Evolutionary conservation across 192 early-diverging fungal species (phyloP).

Genomic region (Rhizoclosmatium globosum): DNA sequence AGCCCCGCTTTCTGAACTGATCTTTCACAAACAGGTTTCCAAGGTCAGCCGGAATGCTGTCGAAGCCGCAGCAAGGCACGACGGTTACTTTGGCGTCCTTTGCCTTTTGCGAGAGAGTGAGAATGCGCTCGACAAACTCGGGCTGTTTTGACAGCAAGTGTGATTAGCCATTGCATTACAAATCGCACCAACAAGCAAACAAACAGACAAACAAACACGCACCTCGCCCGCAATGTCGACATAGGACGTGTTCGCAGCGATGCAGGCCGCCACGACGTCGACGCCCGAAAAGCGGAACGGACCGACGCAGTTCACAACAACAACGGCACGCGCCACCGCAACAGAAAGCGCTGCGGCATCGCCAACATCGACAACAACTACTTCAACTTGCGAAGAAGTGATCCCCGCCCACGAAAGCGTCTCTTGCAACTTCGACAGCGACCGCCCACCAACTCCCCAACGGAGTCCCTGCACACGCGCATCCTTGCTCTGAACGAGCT

Average conservation of each 20-base stretch:
- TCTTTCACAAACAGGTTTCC: constrained; percentile 68
- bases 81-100: constrained; percentile 57
- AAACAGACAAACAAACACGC: neutral
- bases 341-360: constrained; percentile 13
- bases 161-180: constrained; percentile 45
- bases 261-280: constrained; percentile 68
- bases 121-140: constrained; percentile 70
- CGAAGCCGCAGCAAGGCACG: constrained; percentile 72
- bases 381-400: constrained; percentile 19
- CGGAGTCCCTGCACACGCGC: constrained; percentile 25
- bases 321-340: constrained; percentile 12
- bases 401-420: neutral
- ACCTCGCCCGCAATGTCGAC: constrained; percentile 63
- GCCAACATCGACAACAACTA: constrained; percentile 58
- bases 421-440: constrained; percentile 46
- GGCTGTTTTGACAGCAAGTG: constrained; percentile 21
- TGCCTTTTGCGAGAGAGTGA: constrained; percentile 61
- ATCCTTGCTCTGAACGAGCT: constrained; percentile 28
- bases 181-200: neutral
- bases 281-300: constrained; percentile 74
- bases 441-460: constrained; percentile 54
- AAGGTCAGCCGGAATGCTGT: constrained; percentile 72
- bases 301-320: constrained; percentile 68
- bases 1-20: constrained; percentile 47
- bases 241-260: constrained; percentile 61